Base-by-base conservation (phyloP, 495 filamentous ascomycete species). In the Hypoxylon perforatum region DNA sequence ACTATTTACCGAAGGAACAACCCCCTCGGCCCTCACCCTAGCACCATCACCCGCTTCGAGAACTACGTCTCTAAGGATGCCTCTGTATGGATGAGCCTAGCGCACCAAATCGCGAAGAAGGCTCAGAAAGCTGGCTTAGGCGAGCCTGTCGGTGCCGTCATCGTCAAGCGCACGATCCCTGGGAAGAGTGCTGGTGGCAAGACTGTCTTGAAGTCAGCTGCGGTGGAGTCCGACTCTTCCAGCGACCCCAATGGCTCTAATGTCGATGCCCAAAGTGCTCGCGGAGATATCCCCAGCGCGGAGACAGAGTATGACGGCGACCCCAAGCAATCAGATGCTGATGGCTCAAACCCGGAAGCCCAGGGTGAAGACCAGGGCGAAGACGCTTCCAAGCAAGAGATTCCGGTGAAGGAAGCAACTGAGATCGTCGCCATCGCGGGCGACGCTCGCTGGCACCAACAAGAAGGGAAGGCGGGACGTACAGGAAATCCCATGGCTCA, bases 1-100 rank as follows among this genome's bases (percentile, higher is more conserved):
- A 88, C 91, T 4, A 82, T 92, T 7, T 98, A 96, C 80, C 93
- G 93, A 57, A 89, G 89, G 70, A 89, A 85, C 61, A 93, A 93
- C 71, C 87, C 93, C 30, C 84, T 92, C 72, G 86, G 92, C 48
- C 83, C 92, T 64, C 87, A 93, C 75, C 85, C 89, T 55, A 80
- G 83, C 39, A 85, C 85, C 59, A 84, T 87, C n/a, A 73, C 79
- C 15, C 74, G 84, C 65, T 69, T 76, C 18, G 82, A 85, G 21
- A 81, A 86, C 1, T 86, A 88, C 19, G 86, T 96, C n/a, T 67
- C 76, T 9, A 65, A 74, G 18, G 81, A 86, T 52, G 79, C 82
- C 48, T 73, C 82, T 41, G 65, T 86, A 21, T 94, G 89, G 77
- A 86, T 97, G 75, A 79, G 79, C 4, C 77, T 97, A 4, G 93